Evolutionary conservation across 106 monocot genomes (phyloP).

Genomic region (Phalaenopsis aphrodite): DNA sequence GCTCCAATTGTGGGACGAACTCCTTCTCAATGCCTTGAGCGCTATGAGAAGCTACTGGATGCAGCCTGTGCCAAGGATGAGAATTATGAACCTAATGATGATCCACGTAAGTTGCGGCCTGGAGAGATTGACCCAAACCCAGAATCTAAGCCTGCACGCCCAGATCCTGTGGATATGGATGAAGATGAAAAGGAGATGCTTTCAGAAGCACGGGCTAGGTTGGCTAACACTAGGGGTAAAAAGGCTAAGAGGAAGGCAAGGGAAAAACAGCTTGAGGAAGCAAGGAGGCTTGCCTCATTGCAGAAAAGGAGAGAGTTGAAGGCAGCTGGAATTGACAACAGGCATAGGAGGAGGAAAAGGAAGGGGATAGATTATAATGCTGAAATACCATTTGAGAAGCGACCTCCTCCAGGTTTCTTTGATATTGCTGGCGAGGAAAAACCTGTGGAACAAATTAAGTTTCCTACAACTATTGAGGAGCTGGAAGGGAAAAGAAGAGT

Average conservation of each 20-base stretch:
- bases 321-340: conserved; percentile 87
- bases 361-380: conserved; percentile 96
- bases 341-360: conserved; percentile 78
- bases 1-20: conserved; percentile 97
- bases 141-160: conserved; percentile 93
- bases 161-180: conserved; percentile 99
- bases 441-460: conserved; percentile 44
- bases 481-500: conserved; percentile 90
- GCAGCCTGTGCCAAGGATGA: conserved; percentile 94
- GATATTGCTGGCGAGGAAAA: conserved; percentile 79
- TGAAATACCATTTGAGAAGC: conserved; percentile 98
- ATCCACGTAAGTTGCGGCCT: conserved; percentile 86
- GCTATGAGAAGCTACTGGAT: conserved; percentile 95
- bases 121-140: conserved; percentile 99
- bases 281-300: conserved; percentile 92
- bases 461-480: conserved; percentile 95
- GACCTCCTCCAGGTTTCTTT: conserved; percentile 92
- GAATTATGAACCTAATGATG: conserved; percentile 82
- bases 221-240: conserved; percentile 93
- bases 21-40: conserved; percentile 94
- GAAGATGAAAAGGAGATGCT: conserved; percentile 99
- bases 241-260: conserved; percentile 98
- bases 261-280: conserved; percentile 98
- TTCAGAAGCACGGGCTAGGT: conserved; percentile 91
- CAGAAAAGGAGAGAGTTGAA: conserved; percentile 95